These are phyloP conservation scores for Rosa lucieae DNA, from an alignment of 306 rosid genomes.

Conservation along the genomic window DNA sequence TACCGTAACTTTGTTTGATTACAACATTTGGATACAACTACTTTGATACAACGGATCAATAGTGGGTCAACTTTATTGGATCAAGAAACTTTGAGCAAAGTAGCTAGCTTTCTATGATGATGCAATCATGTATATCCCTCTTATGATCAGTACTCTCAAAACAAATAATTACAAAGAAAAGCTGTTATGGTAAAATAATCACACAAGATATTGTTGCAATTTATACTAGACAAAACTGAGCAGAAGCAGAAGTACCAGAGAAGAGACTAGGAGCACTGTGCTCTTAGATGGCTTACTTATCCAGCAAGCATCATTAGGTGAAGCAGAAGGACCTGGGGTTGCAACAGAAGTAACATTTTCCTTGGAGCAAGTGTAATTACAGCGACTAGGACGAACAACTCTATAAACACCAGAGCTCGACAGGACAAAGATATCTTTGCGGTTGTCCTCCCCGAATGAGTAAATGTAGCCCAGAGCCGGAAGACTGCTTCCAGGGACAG, in stretches of 20 bases:
- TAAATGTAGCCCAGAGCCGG: slow-evolving; percentile 63
- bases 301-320: slow-evolving; percentile 33
- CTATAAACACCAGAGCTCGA: slow-evolving; percentile 74
- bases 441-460: slow-evolving; percentile 83
- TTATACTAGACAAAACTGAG: slow-evolving; percentile 20
- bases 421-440: slow-evolving; percentile 63
- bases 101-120: neutral
- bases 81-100: neutral
- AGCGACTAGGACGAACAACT: slow-evolving; percentile 75
- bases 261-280: slow-evolving; percentile 25
- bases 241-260: slow-evolving; percentile 26
- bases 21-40: neutral
- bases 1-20: too few relatives aligned
- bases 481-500: slow-evolving; percentile 52
- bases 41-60: neutral
- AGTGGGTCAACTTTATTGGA: neutral
- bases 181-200: slow-evolving; percentile 9
- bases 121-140: neutral
- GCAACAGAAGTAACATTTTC: slow-evolving; percentile 50
- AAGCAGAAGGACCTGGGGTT: slow-evolving; percentile 30
- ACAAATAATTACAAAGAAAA: neutral
- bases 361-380: slow-evolving; percentile 59
- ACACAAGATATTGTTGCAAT: neutral
- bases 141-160: neutral
- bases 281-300: slow-evolving; percentile 17